Conservation (phyloP, 2,329 filamentous ascomycete species). For the Claviceps monticola region DNA sequence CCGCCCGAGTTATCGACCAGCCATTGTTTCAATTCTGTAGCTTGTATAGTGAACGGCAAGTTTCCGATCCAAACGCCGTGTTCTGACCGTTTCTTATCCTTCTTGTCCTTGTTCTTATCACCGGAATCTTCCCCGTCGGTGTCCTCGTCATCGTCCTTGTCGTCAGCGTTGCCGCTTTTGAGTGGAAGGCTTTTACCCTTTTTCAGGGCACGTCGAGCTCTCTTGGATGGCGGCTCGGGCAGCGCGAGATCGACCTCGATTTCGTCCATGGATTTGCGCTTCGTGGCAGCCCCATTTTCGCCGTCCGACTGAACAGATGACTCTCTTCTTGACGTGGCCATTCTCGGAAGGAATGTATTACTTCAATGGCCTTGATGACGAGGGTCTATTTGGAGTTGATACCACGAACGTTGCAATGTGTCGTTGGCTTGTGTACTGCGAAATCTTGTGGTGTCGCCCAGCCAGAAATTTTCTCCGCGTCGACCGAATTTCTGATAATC, state of each 20-base stretch:
- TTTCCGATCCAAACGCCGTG: conserved; percentile 95
- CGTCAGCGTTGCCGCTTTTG: conserved; percentile 20
- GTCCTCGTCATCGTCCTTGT: conserved; percentile 20
- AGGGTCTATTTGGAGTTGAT: too few species aligned
- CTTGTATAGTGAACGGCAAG: conserved; percentile 68
- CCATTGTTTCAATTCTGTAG: conserved; percentile 63
- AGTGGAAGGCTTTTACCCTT: conserved; percentile 53
- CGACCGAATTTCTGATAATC: background rate
- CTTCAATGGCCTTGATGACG: background rate
- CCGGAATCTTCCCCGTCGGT: conserved; percentile 19
- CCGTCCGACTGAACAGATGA: conserved; percentile 2
- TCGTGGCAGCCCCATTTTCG: conserved; percentile 19
- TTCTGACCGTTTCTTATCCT: conserved; percentile 50
- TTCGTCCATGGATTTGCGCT: conserved; percentile 61
- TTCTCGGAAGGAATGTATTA: background rate
- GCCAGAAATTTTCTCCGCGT: background rate
- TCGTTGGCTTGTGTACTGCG: background rate
- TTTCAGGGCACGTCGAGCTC: conserved; percentile 77
- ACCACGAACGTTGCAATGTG: background rate
- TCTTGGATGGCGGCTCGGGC: conserved; percentile 93
- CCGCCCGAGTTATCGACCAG: conserved; percentile 59
- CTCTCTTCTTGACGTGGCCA: conserved; percentile 7
- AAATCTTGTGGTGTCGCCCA: background rate
- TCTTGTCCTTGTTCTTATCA: conserved; percentile 25
- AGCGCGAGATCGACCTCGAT: conserved; percentile 80